Base-by-base conservation (phyloP, 768 basidiomycete species). In the Mycena sanguinolenta region DNA sequence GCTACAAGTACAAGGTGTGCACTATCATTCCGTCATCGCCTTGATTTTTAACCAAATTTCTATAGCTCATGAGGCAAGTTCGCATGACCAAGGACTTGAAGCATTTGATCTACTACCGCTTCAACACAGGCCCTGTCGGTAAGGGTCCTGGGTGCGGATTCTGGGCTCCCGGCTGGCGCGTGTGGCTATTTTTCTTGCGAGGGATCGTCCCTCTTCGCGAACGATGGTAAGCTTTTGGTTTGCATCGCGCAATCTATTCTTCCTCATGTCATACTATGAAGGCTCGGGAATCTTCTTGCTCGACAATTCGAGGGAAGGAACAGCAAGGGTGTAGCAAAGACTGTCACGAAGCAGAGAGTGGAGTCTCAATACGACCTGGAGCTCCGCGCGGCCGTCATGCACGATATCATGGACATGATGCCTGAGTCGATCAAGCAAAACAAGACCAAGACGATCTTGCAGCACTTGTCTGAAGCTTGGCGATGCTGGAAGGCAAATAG, bases 351-450 rank as follows among this genome's bases (percentile, higher is more conserved):
- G 83, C 98, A 99, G 83, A 91, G 97, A 76, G 98, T 99, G 17
- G 98, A 99, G 82, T 98, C 96, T 12, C 98, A 99, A 80, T 99
- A 97, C 76, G 98, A 99, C 80, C 87, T 99, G 39, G 98, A 99
- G 79, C 84, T 99, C 52, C 92, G 98, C 63, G 98, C 98, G 0
- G 97, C 98, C 55, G 97, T 99, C 76, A 99, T 99, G 98, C 97
- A 98, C 83, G 97, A 99, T 81, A 99, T 99, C 75, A 86, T 99
- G 75, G 97, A 99, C 84, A 98, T 99, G 97, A 98, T 99, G 97
- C 98, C 98, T 8, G 98, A 99, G 81, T 96, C 95, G 2, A 97
- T 99, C 85, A 97, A 97, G 83, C 96, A 97, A 82, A 99, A 99
- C 84, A 99, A 99, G 85, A 91, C 96, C n/a, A 99, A 99, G 87